A percentile compares a stretch with the other conserved stretches of the same genome.
Conservation (phyloP, 1,284 basidiomycete genomes). For the Coriolopsis trogii region DNA sequence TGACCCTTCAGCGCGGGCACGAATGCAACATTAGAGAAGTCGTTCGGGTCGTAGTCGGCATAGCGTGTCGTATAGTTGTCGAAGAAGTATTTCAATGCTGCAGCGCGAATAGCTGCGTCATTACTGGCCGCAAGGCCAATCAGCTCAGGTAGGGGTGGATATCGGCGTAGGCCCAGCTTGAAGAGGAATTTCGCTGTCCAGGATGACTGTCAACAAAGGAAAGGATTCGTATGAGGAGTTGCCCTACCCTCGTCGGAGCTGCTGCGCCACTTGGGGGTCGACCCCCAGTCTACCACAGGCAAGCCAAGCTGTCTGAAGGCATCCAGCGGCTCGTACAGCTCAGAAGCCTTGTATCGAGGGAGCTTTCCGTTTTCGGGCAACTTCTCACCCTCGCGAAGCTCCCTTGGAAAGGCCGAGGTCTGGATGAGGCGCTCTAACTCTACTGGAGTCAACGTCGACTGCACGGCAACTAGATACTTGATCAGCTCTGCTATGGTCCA, state of each 20-base stretch:
- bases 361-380: constrained; percentile 35
- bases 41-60: constrained; percentile 58
- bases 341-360: constrained; percentile 61
- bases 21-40: constrained; percentile 68
- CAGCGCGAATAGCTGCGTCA: constrained; percentile 48
- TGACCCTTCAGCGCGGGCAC: constrained; percentile 73
- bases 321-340: constrained; percentile 86
- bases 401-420: constrained; percentile 83
- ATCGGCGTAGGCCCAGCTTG: constrained; percentile 75
- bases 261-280: constrained; percentile 73
- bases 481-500: constrained; percentile 82
- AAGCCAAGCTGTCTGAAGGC: constrained; percentile 75
- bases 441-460: constrained; percentile 64
- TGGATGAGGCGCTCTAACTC: constrained; percentile 78
- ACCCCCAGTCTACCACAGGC: constrained; percentile 89
- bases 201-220: neutral
- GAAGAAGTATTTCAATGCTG: constrained; percentile 80
- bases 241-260: constrained; percentile 84
- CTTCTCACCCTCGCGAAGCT: constrained; percentile 42
- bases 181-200: constrained; percentile 80
- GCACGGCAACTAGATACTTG: constrained; percentile 89
- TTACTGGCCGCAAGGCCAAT: constrained; percentile 67
- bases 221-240: neutral
- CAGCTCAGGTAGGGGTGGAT: constrained; percentile 71
- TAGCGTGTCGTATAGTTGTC: constrained; percentile 72